Conservation (phyloP, 2,329 filamentous ascomycete species). For the Myriosclerotinia curreyana region DNA sequence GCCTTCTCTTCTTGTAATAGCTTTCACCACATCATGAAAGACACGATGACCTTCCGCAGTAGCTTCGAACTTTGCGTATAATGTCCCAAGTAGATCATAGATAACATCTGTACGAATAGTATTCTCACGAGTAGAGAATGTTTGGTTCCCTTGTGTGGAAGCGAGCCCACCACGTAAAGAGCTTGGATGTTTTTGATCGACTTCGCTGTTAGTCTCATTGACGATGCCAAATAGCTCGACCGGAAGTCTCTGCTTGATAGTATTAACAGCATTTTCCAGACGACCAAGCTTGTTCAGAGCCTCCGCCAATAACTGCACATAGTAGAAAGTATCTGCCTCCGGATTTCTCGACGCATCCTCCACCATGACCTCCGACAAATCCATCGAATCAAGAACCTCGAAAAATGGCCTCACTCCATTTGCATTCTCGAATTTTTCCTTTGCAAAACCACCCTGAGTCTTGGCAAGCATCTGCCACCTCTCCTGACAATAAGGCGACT, state of each 20-base stretch:
- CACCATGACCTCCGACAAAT: constrained; percentile 59
- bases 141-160: constrained; percentile 55
- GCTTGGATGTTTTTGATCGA: constrained; percentile 89
- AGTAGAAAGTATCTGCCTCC: constrained; percentile 92
- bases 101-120: constrained; percentile 80
- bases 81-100: constrained; percentile 83
- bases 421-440: constrained; percentile 46
- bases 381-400: constrained; percentile 57
- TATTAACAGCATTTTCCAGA: constrained; percentile 81
- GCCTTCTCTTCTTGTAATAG: constrained; percentile 80
- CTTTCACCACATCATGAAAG: constrained; percentile 86
- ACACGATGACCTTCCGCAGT: constrained; percentile 95
- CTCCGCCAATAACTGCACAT: constrained; percentile 83
- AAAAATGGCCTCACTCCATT: constrained; percentile 53
- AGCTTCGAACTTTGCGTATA: constrained; percentile 96
- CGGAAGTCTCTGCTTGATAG: constrained; percentile 86
- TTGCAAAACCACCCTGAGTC: constrained; percentile 51
- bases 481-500: constrained; percentile 95
- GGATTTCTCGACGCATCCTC: constrained; percentile 93
- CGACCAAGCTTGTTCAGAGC: constrained; percentile 85
- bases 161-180: constrained; percentile 56
- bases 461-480: constrained; percentile 84
- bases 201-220: constrained; percentile 90
- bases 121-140: constrained; percentile 67
- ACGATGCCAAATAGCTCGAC: constrained; percentile 93